Conservation (phyloP, 2,329 filamentous ascomycete genomes). For the Annulohypoxylon truncatum region DNA sequence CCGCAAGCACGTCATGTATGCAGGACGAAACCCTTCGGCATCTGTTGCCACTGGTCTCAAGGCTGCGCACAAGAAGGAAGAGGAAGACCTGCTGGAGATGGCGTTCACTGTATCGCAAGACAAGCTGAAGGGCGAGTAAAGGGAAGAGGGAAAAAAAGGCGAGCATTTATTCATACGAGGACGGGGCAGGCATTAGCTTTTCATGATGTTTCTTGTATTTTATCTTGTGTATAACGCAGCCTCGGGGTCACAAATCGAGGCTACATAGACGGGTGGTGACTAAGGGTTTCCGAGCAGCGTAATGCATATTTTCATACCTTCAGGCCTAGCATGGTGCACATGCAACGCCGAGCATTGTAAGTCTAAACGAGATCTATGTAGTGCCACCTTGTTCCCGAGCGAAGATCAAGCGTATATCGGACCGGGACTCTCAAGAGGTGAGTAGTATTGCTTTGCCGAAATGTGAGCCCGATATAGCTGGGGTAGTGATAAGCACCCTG, state of each 20-base stretch:
- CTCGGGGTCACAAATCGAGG: conserved; percentile 45
- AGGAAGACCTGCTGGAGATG: conserved; percentile 80
- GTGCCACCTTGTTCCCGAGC: conserved; percentile 4
- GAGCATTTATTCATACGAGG: conserved; percentile 39
- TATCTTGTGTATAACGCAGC: conserved; percentile 50
- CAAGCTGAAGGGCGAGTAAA: conserved; percentile 75
- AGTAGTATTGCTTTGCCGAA: conserved; percentile 10
- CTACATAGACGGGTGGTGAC: conserved; percentile 45
- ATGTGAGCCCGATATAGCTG: conserved; percentile 20
- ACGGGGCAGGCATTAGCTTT: conserved; percentile 37
- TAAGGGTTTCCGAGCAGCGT: conserved; percentile 32
- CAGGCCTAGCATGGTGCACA: not conserved
- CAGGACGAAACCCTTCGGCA: conserved; percentile 91
- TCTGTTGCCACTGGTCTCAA: conserved; percentile 95
- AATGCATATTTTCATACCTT: conserved; percentile 44
- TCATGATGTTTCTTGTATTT: conserved; percentile 45
- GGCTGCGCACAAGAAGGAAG: conserved; percentile 88
- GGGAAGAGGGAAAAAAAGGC: conserved; percentile 12
- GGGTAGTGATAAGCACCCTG: conserved; percentile 38
- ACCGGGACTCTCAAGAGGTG: conserved; percentile 9
- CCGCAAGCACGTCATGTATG: conserved; percentile 96
- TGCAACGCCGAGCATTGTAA: not conserved
- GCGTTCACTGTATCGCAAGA: conserved; percentile 74
- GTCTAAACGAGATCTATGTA: not conserved
- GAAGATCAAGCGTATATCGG: conserved; percentile 12